Percentiles rank a stretch among this genome's conserved stretches.
Conservation (phyloP, 441 rosid genomes). For the Viola pubescens region DNA sequence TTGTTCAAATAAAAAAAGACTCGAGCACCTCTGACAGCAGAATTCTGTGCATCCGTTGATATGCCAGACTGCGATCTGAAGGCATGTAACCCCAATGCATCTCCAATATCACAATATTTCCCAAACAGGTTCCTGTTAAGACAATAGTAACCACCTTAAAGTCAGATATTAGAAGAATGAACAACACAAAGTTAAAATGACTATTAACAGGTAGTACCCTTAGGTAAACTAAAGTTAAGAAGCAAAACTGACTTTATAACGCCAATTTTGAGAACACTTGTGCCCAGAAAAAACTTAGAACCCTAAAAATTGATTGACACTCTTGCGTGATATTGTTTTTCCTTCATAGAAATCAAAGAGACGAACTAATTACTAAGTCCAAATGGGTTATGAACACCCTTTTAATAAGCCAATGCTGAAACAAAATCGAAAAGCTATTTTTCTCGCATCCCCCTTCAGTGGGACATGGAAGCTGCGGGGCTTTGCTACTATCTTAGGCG, state of each 20-base stretch:
- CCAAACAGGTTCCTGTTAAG: slow-evolving; percentile 36
- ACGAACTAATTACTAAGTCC: neutral
- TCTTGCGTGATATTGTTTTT: neutral
- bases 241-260: neutral
- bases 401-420: neutral
- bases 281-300: neutral
- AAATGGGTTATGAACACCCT: neutral
- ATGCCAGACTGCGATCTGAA: slow-evolving; percentile 30
- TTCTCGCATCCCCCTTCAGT: neutral
- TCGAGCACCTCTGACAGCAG: slow-evolving; percentile 33
- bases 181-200: neutral
- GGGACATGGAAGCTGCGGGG: neutral
- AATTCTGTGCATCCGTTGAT: slow-evolving; percentile 31
- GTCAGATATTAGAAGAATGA: neutral
- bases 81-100: slow-evolving; percentile 29
- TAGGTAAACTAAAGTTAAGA: neutral
- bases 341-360: neutral
- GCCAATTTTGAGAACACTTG: neutral
- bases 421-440: neutral
- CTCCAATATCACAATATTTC: slow-evolving; percentile 19
- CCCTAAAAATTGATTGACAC: neutral
- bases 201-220: neutral
- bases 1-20: neutral
- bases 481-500: no score
- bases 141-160: neutral